Evolutionary conservation across 345 rosid genomes (phyloP).

Genomic region (Pistacia atlantica): DNA sequence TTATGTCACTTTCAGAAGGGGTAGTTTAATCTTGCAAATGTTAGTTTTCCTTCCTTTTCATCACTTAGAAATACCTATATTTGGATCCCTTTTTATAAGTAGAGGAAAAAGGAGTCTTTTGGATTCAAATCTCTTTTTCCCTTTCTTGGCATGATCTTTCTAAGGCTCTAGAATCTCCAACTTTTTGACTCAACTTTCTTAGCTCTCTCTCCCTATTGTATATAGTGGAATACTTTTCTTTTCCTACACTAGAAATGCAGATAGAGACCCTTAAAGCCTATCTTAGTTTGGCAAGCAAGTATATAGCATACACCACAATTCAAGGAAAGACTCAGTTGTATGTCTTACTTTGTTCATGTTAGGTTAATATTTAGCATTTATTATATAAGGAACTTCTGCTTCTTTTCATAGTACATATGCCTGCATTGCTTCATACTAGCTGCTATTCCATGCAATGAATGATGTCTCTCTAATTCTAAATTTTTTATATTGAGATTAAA

Average conservation of each 20-base stretch:
- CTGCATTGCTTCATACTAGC: background rate
- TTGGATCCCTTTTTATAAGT: conserved; percentile 34
- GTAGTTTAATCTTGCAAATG: conserved; percentile 24
- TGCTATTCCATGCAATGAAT: conserved; percentile 8
- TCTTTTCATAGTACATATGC: background rate
- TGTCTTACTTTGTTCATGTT: conserved; percentile 25
- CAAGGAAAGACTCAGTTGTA: conserved; percentile 21
- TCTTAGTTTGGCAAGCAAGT: conserved; percentile 10
- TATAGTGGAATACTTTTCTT: conserved; percentile 21
- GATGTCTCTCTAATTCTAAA: background rate
- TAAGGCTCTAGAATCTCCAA: conserved; percentile 24
- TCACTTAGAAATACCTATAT: conserved; percentile 45
- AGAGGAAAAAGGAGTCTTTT: conserved; percentile 35
- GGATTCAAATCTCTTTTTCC: conserved; percentile 34
- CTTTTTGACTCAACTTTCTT: conserved; percentile 52
- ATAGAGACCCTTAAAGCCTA: conserved; percentile 23
- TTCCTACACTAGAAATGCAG: conserved; percentile 27
- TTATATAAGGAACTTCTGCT: background rate
- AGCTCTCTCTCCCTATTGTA: background rate
- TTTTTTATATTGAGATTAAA: background rate
- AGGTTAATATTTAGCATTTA: conserved; percentile 20
- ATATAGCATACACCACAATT: conserved; percentile 22
- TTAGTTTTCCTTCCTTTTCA: conserved; percentile 8
- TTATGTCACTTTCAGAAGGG: conserved; percentile 34
- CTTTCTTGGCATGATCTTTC: conserved; percentile 52